Evolutionary conservation across 768 basidiomycete genomes (phyloP).

Genomic region (Mycena galopus): DNA sequence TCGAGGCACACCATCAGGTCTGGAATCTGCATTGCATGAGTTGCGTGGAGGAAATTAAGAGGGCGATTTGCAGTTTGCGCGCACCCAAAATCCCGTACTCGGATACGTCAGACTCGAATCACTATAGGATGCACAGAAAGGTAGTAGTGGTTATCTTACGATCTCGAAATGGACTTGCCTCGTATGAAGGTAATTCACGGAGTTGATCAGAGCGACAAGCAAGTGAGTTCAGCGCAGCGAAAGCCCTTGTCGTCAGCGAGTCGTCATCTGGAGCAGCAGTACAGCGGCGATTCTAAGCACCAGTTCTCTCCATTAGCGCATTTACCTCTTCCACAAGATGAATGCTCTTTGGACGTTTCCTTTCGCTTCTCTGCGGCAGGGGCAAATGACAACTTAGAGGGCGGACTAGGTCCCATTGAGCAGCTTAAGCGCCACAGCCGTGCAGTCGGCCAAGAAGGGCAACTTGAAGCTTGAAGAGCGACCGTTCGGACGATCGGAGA

Average conservation of each 20-base stretch:
- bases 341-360: background rate
- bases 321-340: conserved; percentile 16
- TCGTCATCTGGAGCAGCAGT: background rate
- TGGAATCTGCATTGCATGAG: background rate
- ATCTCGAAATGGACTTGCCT: background rate
- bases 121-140: conserved; percentile 16
- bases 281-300: background rate
- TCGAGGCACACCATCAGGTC: background rate
- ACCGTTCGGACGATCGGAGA: no score
- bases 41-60: background rate
- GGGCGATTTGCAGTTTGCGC: background rate
- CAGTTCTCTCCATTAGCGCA: conserved; percentile 19
- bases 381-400: background rate
- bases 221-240: background rate
- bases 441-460: background rate
- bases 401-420: background rate
- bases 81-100: conserved; percentile 14
- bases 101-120: conserved; percentile 33
- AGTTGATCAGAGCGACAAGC: background rate
- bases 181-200: background rate
- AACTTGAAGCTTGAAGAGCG: no score
- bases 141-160: conserved; percentile 4
- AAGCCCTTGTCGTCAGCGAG: background rate
- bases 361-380: background rate
- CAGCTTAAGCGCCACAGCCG: conserved; percentile 9